Percentiles rank a stretch among this genome's conserved stretches.
phyloP scores from a whole-genome alignment of 805 yeast species.

The Kuraishia capsulata region DNA sequence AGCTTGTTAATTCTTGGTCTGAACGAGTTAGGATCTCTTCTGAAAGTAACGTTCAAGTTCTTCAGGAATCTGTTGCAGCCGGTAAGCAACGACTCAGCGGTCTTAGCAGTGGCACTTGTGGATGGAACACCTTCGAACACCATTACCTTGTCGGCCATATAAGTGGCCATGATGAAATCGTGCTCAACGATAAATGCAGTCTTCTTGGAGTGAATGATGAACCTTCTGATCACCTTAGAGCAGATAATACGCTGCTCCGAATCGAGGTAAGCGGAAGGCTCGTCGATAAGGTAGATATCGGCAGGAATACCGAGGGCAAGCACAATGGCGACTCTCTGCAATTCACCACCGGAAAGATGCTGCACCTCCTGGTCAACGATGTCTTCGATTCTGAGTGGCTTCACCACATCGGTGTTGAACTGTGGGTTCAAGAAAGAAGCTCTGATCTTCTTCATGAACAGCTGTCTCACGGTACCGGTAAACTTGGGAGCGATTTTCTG shows the following conservation, averaged over 20 bases:
- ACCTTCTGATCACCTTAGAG: constrained; percentile 96
- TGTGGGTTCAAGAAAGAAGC: constrained; percentile 92
- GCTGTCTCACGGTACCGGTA: constrained; percentile 97
- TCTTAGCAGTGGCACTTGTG: constrained; percentile 69
- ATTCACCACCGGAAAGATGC: constrained; percentile 97
- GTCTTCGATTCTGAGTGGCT: constrained; percentile 88
- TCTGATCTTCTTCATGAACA: constrained; percentile 93
- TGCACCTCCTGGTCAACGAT: constrained; percentile 97
- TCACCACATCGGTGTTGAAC: constrained; percentile 96
- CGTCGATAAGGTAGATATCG: constrained; percentile 94
- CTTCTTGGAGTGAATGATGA: constrained; percentile 91
- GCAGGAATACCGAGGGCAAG: constrained; percentile 91
- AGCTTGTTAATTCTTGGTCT: constrained; percentile 98
- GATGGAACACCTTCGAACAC: constrained; percentile 97
- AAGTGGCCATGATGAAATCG: constrained; percentile 99
- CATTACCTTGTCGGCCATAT: constrained; percentile 96
- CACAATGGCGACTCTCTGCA: constrained; percentile 98
- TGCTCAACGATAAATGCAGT: constrained; percentile 99
- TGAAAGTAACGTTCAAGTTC: constrained; percentile 94
- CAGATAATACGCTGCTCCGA: constrained; percentile 99
- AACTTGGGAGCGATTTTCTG: constrained; percentile 98
- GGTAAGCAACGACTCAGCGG: constrained; percentile 89
- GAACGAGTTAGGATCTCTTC: constrained; percentile 97
- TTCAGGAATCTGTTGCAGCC: constrained; percentile 97
- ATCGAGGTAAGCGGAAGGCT: constrained; percentile 97